phyloP scores from a whole-genome alignment of 2,329 filamentous ascomycete species.

The Penicillium sp. region DNA sequence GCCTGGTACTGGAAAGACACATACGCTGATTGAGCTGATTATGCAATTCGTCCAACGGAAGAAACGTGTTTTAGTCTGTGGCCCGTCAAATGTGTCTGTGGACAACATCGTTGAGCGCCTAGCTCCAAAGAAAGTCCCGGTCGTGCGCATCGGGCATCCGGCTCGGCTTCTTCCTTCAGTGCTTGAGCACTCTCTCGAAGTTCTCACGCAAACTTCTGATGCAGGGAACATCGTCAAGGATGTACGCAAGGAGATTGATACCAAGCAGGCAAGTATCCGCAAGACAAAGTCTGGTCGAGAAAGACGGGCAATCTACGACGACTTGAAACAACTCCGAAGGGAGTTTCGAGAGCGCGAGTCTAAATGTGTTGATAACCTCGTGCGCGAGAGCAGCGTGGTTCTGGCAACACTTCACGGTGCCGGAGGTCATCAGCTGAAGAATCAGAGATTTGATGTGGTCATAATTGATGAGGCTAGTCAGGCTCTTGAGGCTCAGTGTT shows the following conservation, averaged over 20 bases:
- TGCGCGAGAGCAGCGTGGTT: slow-evolving; percentile 78
- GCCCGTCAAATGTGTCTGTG: slow-evolving; percentile 93
- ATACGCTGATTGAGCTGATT: slow-evolving; percentile 92
- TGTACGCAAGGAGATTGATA: slow-evolving; percentile 87
- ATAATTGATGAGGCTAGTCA: slow-evolving; percentile 96
- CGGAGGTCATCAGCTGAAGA: slow-evolving; percentile 76
- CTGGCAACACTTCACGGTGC: slow-evolving; percentile 90
- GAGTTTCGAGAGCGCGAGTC: slow-evolving; percentile 85
- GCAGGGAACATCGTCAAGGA: slow-evolving; percentile 86
- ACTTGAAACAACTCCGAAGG: slow-evolving; percentile 79
- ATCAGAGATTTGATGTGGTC: slow-evolving; percentile 84
- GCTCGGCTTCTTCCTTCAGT: slow-evolving; percentile 86
- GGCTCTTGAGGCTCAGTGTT: slow-evolving; percentile 93
- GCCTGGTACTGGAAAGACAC: slow-evolving; percentile 94
- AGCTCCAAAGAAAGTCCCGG: slow-evolving; percentile 76
- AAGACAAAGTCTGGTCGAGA: slow-evolving; percentile 82
- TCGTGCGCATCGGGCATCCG: slow-evolving; percentile 88
- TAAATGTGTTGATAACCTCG: slow-evolving; percentile 72
- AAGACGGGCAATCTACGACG: slow-evolving; percentile 75
- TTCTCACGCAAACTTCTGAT: slow-evolving; percentile 85
- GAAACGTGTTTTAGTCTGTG: slow-evolving; percentile 83
- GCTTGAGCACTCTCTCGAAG: slow-evolving; percentile 83
- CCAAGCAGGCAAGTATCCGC: slow-evolving; percentile 81
- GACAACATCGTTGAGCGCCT: slow-evolving; percentile 97
- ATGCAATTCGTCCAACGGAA: slow-evolving; percentile 77